These are phyloP conservation scores for Lomentospora prolificans DNA, from an alignment of 2,329 filamentous ascomycete species.

Conservation along the genomic window DNA sequence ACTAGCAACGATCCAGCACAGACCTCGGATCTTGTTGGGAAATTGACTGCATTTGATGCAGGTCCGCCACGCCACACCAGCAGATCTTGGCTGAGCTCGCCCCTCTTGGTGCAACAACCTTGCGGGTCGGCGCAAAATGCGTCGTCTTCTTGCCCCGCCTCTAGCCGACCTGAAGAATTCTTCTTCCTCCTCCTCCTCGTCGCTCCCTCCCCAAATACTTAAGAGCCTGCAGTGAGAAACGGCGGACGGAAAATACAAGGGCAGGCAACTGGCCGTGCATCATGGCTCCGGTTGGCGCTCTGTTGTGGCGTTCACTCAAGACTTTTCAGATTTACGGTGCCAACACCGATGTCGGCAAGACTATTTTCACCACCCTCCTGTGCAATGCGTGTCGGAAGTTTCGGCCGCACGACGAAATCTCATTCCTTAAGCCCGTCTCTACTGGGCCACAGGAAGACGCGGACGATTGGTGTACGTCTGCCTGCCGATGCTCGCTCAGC, in stretches of 20 bases:
- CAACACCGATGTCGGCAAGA: conserved; percentile 81
- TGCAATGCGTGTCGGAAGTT: conserved; percentile 48
- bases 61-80: too few species aligned
- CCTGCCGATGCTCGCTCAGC: neutral
- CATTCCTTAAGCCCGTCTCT: conserved; percentile 73
- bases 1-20: too few species aligned
- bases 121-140: neutral
- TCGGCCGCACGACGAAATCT: conserved; percentile 36
- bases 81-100: neutral
- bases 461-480: conserved; percentile 51
- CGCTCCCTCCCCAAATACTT: too few species aligned
- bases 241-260: neutral
- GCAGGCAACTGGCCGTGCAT: too few species aligned
- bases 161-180: neutral
- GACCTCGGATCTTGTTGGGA: too few species aligned
- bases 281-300: conserved; percentile 43
- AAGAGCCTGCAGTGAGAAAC: neutral
- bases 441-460: conserved; percentile 62
- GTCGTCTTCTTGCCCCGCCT: neutral
- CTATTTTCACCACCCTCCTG: conserved; percentile 64
- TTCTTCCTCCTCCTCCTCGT: neutral
- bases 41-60: too few species aligned
- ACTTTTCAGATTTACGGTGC: conserved; percentile 71
- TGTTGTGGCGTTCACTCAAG: conserved; percentile 59
- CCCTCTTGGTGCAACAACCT: neutral